These are phyloP conservation scores for Aspergillus sp. DNA, from an alignment of 2,329 filamentous ascomycete species.

Conservation along the genomic window DNA sequence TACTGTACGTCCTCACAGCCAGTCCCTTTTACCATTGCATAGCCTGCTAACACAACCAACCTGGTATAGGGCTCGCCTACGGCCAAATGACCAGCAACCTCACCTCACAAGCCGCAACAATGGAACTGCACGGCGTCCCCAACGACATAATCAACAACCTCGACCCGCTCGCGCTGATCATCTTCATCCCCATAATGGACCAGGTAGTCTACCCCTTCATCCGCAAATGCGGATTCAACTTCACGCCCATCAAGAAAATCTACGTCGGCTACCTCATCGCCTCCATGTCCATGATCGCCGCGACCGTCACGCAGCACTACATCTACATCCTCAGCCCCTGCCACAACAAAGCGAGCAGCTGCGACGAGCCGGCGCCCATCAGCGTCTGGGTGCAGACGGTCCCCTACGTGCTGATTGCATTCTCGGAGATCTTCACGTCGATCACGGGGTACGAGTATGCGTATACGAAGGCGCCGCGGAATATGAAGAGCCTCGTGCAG, in stretches of 20 bases:
- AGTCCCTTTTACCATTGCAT: neutral
- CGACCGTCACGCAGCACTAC: constrained; percentile 54
- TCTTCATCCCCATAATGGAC: constrained; percentile 60
- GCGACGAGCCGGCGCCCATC: constrained; percentile 58
- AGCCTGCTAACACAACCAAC: constrained; percentile 22
- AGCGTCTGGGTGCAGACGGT: constrained; percentile 63
- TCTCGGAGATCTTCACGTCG: constrained; percentile 61
- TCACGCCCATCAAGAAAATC: constrained; percentile 61
- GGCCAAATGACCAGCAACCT: constrained; percentile 60
- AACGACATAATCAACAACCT: constrained; percentile 61
- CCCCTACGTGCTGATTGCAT: constrained; percentile 57
- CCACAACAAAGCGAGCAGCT: constrained; percentile 57
- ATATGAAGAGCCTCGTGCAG: constrained; percentile 72
- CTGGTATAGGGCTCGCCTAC: constrained; percentile 48
- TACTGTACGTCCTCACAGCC: constrained; percentile 40
- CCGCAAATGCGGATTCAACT: constrained; percentile 50
- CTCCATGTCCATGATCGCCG: constrained; percentile 54
- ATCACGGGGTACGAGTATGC: constrained; percentile 73
- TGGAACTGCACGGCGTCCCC: constrained; percentile 56
- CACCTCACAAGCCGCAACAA: constrained; percentile 59
- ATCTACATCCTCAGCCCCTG: constrained; percentile 67
- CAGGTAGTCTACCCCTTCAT: constrained; percentile 56
- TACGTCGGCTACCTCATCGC: constrained; percentile 55
- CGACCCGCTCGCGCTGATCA: constrained; percentile 57
- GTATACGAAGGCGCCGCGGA: constrained; percentile 74